Conservation (phyloP, 305 asterid genomes). For the Solanum hybrid region DNA sequence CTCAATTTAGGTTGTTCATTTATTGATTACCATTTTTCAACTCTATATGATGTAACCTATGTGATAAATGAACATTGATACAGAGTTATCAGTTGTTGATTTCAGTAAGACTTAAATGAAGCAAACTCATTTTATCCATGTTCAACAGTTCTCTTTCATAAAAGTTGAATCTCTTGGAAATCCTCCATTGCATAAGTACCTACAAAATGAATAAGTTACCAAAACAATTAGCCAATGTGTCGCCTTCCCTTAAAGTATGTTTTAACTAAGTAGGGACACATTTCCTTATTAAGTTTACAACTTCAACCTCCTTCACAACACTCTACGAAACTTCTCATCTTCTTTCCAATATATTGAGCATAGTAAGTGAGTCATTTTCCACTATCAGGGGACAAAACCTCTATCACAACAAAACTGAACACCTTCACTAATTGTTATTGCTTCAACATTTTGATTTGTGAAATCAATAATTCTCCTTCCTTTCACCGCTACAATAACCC, state of each 20-base stretch:
- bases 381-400: not conserved
- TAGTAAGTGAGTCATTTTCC: not conserved
- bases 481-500: not conserved
- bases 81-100: not conserved
- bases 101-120: not conserved
- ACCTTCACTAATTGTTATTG: not conserved
- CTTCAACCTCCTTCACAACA: not conserved
- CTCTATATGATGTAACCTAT: not conserved
- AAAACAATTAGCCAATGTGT: too few relatives aligned
- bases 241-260: not conserved
- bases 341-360: not conserved
- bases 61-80: not conserved
- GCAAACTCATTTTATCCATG: not conserved
- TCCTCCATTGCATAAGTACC: too few relatives aligned
- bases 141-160: not conserved
- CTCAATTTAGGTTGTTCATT: not conserved
- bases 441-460: not conserved
- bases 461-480: not conserved
- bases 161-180: too few relatives aligned
- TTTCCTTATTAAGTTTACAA: not conserved
- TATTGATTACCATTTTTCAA: not conserved
- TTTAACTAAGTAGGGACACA: not conserved
- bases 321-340: not conserved
- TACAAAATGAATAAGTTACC: too few relatives aligned
- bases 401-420: not conserved